These are phyloP conservation scores for Lycium barbarum DNA, from an alignment of 257 asterid species.

Conservation along the genomic window DNA sequence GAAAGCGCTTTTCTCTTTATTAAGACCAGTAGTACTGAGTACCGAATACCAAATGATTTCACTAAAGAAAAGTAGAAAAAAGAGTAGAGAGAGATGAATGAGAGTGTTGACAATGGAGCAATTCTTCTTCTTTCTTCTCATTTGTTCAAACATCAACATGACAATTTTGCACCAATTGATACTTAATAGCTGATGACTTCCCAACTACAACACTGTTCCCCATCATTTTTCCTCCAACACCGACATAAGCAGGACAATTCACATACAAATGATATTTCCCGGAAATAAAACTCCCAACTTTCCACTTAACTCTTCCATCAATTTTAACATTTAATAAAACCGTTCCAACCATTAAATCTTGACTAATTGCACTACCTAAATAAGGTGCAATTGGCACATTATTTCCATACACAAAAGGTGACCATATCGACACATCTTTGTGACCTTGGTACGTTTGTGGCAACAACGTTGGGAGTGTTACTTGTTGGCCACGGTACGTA, in stretches of 20 bases:
- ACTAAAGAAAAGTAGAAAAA: not conserved
- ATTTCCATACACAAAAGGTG: slow-evolving; percentile 61
- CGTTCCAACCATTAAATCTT: slow-evolving; percentile 57
- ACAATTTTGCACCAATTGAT: slow-evolving; percentile 58
- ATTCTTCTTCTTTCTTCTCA: not conserved
- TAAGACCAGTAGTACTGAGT: not conserved
- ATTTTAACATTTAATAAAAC: slow-evolving; percentile 53
- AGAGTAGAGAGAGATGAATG: too few relatives aligned
- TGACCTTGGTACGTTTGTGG: slow-evolving; percentile 71
- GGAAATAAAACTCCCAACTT: slow-evolving; percentile 69
- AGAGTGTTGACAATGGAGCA: too few relatives aligned
- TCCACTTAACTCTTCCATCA: slow-evolving; percentile 74
- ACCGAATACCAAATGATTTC: not conserved
- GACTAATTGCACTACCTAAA: slow-evolving; percentile 36
- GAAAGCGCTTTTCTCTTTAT: not conserved
- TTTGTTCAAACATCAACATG: slow-evolving; percentile 56
- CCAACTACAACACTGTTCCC: slow-evolving; percentile 42
- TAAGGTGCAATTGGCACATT: slow-evolving; percentile 63
- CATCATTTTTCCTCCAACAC: slow-evolving; percentile 41
- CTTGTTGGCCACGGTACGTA: slow-evolving; percentile 68
- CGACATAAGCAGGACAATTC: slow-evolving; percentile 81
- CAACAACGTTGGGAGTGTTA: slow-evolving; percentile 53
- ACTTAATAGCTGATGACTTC: slow-evolving; percentile 45
- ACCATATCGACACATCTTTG: slow-evolving; percentile 66
- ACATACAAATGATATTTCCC: slow-evolving; percentile 61